phyloP scores from a whole-genome alignment of 1,139 yeast species.

The Tardiomyces digboiensis region DNA sequence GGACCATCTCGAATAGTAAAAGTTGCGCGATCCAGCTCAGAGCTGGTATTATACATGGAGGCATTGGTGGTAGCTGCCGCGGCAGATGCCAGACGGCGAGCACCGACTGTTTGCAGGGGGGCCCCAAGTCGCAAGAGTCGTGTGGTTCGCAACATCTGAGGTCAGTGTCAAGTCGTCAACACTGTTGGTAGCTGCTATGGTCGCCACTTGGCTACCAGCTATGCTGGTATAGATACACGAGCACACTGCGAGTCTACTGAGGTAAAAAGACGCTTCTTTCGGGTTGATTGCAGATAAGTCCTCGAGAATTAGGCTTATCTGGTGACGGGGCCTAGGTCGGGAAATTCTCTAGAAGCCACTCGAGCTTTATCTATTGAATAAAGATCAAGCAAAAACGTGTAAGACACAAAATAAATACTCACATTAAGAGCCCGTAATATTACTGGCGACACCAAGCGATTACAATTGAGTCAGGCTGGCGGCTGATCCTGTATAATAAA shows the following conservation, averaged over 20 bases:
- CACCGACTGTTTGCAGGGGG: neutral
- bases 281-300: neutral
- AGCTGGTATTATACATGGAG: constrained; percentile 3
- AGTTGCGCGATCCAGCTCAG: constrained; percentile 65
- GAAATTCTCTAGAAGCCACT: neutral
- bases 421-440: neutral
- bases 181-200: too few relatives aligned
- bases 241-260: too few relatives aligned
- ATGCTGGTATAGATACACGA: too few relatives aligned
- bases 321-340: neutral
- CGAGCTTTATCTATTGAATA: neutral
- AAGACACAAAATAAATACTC: neutral
- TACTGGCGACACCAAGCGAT: neutral
- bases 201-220: too few relatives aligned
- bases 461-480: neutral
- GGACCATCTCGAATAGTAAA: constrained; percentile 84
- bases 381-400: neutral
- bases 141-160: neutral
- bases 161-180: too few relatives aligned
- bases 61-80: neutral
- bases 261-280: too few relatives aligned
- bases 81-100: neutral
- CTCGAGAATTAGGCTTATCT: too few relatives aligned
- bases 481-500: neutral
- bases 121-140: neutral